A percentile compares a stretch with the other conserved stretches of the same genome.
These are phyloP conservation scores for Trichoderma lentiforme DNA, from an alignment of 2,329 filamentous ascomycete genomes.

Conservation along the genomic window DNA sequence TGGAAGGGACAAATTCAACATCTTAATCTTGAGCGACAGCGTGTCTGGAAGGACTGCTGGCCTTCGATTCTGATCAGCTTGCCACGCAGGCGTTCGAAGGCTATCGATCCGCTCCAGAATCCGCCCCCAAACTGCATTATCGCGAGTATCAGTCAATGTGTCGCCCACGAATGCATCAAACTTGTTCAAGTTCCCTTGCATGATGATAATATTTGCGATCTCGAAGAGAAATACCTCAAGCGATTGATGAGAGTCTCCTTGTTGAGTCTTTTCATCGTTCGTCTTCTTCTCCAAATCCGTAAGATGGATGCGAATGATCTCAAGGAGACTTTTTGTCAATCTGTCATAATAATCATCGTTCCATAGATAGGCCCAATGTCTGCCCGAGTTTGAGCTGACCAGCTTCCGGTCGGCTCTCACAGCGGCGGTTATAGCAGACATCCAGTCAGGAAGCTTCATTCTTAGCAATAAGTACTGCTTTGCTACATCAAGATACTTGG, in stretches of 20 bases:
- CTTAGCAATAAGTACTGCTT: conserved; percentile 22
- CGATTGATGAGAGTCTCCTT: not conserved
- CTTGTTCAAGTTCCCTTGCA: not conserved
- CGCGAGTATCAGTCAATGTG: not conserved
- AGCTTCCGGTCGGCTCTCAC: conserved; percentile 27
- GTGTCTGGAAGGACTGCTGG: not conserved
- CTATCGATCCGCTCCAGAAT: conserved; percentile 1
- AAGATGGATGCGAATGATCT: not conserved
- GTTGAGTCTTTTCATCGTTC: not conserved
- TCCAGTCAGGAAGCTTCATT: conserved; percentile 23
- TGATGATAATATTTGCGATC: not conserved
- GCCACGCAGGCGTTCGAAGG: conserved; percentile 13
- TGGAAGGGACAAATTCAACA: not conserved
- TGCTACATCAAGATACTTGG: not conserved
- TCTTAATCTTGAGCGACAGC: not conserved
- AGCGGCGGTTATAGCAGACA: conserved; percentile 25
- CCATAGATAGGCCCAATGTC: conserved; percentile 32
- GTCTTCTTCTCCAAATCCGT: not conserved
- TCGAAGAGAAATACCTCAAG: not conserved
- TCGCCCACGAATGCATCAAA: not conserved
- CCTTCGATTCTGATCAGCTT: not conserved
- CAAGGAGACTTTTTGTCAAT: not conserved
- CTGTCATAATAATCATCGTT: not conserved
- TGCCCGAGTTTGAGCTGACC: conserved; percentile 27
- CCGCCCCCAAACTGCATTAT: not conserved